These are phyloP conservation scores for Bruguiera gymnorhiza DNA, from an alignment of 345 rosid genomes.

Conservation along the genomic window DNA sequence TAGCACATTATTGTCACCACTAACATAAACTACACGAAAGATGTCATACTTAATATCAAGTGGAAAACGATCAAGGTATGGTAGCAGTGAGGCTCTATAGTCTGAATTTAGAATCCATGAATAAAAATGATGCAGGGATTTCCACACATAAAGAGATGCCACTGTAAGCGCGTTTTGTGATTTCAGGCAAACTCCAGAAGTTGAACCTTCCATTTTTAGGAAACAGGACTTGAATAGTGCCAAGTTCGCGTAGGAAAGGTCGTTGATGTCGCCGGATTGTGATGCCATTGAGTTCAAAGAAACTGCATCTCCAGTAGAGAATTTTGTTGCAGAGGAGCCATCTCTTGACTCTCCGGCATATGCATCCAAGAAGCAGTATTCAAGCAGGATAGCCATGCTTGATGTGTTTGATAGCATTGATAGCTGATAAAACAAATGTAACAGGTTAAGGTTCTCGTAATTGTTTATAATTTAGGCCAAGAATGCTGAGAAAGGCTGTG, in stretches of 20 bases:
- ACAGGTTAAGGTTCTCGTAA: neutral
- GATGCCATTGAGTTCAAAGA: conserved; percentile 25
- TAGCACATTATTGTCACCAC: conserved; percentile 17
- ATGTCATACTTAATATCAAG: conserved; percentile 42
- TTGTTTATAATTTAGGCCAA: neutral
- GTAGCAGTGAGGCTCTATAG: conserved; percentile 19
- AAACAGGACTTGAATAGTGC: conserved; percentile 44
- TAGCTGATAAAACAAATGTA: conserved; percentile 22
- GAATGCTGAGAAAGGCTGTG: too few species aligned
- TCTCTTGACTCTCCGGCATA: conserved; percentile 54
- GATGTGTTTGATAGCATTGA: conserved; percentile 34
- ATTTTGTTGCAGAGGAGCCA: conserved; percentile 37
- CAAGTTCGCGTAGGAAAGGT: conserved; percentile 39
- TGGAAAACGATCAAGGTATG: conserved; percentile 32
- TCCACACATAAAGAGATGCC: conserved; percentile 41
- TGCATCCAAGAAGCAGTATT: conserved; percentile 44
- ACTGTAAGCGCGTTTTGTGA: conserved; percentile 32
- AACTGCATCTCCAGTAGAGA: conserved; percentile 45
- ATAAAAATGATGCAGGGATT: conserved; percentile 42
- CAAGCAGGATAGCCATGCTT: conserved; percentile 42
- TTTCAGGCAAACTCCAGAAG: conserved; percentile 48
- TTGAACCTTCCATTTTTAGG: conserved; percentile 44
- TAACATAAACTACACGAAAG: conserved; percentile 45
- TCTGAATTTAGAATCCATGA: conserved; percentile 49
- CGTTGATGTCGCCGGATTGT: conserved; percentile 19